Conservation (phyloP, 179 eudicot species). For the Silene noctiflora region DNA sequence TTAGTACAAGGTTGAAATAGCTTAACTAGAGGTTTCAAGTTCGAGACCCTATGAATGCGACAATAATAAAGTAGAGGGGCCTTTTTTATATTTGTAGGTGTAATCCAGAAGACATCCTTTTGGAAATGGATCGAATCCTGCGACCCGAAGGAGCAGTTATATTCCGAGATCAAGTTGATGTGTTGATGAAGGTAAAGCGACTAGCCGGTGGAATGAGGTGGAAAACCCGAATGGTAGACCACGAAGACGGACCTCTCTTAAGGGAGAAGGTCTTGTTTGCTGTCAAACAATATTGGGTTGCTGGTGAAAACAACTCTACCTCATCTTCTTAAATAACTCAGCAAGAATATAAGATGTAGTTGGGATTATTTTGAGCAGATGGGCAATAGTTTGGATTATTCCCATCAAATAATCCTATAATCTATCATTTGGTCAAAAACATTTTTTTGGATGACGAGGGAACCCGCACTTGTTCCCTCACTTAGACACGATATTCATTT, state of each 20-base stretch:
- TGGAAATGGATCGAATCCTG: slow-evolving; percentile 42
- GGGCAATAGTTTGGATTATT: too few species aligned
- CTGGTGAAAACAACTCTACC: slow-evolving; percentile 32
- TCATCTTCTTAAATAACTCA: slow-evolving; percentile 14
- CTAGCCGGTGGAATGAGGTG: slow-evolving; percentile 42
- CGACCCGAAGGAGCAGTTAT: slow-evolving; percentile 47
- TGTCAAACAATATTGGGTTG: slow-evolving; percentile 46
- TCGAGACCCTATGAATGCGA: too few species aligned
- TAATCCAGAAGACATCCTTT: slow-evolving; percentile 36
- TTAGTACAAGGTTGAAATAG: too few species aligned
- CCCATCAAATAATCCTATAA: too few species aligned
- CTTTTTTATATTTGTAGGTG: slow-evolving; percentile 28
- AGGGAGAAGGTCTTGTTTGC: slow-evolving; percentile 40
- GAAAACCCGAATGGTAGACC: slow-evolving; percentile 45
- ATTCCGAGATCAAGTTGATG: slow-evolving; percentile 43
- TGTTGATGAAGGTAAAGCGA: slow-evolving; percentile 37
- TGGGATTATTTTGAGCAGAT: too few species aligned
- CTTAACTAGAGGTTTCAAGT: too few species aligned
- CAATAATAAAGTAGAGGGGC: too few species aligned
- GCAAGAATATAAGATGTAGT: background rate
- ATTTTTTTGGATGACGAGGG: background rate
- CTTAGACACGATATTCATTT: too few species aligned
- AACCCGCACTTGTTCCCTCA: too few species aligned
- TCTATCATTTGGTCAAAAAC: too few species aligned
- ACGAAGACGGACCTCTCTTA: slow-evolving; percentile 46